Evolutionary conservation across 305 asterid genomes (phyloP).

Genomic region (Andrographis paniculata): DNA sequence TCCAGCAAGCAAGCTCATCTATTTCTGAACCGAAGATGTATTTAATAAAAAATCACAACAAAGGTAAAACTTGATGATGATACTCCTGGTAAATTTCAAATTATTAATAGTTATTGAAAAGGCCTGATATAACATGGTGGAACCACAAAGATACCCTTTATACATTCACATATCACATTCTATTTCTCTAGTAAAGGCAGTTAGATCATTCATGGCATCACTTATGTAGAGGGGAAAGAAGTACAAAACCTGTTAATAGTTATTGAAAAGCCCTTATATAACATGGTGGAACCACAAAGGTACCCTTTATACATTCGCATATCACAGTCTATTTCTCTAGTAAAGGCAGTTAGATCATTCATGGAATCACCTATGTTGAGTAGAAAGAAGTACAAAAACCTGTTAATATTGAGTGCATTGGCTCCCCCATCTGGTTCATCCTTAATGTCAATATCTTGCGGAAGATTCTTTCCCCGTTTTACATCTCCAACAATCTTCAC

Average conservation of each 20-base stretch:
- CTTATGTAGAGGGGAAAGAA: constrained; percentile 17
- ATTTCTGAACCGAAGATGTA: background rate
- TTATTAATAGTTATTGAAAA: constrained; percentile 4
- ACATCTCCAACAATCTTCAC: constrained; percentile 69
- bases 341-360: constrained; percentile 16
- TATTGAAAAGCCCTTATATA: background rate
- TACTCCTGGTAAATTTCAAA: constrained; percentile 6
- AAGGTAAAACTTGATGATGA: constrained; percentile 1
- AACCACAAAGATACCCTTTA: constrained; percentile 5
- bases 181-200: constrained; percentile 12
- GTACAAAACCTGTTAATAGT: background rate
- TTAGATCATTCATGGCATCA: constrained; percentile 12
- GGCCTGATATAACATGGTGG: constrained; percentile 1
- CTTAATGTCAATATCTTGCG: constrained; percentile 57
- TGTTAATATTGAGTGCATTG: constrained; percentile 88
- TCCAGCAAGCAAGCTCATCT: constrained; percentile 14
- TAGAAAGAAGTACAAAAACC: constrained; percentile 35
- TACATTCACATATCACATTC: background rate
- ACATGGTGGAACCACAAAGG: background rate
- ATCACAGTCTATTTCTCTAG: background rate
- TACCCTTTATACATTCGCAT: background rate
- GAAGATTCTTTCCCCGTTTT: constrained; percentile 38
- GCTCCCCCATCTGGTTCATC: constrained; percentile 97
- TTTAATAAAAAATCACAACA: constrained; percentile 7
- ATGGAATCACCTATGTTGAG: constrained; percentile 12